Conservation (phyloP, 2,329 filamentous ascomycete genomes). For the Pezizomycotina sp. region DNA sequence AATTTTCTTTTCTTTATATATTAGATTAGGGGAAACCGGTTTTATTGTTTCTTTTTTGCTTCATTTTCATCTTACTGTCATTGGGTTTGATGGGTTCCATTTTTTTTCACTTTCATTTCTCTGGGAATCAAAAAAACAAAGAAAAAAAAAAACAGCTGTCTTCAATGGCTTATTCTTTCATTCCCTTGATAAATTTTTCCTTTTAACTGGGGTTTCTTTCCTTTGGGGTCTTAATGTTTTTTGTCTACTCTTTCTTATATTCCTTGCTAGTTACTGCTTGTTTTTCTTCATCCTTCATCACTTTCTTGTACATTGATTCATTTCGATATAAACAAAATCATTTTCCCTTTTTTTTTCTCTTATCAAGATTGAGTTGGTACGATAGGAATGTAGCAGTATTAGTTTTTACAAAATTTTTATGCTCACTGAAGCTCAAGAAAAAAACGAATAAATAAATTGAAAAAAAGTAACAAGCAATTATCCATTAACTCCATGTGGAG, state of each 20-base stretch:
- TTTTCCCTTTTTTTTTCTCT: not conserved
- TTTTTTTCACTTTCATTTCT: not conserved
- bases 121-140: not conserved
- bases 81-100: slow-evolving; percentile 5
- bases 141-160: too few species aligned
- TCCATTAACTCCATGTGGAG: too few species aligned
- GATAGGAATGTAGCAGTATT: too few species aligned
- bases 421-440: too few species aligned
- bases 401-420: too few species aligned
- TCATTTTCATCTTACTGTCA: slow-evolving; percentile 9
- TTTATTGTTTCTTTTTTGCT: slow-evolving; percentile 1
- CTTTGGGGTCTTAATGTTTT: slow-evolving; percentile 16
- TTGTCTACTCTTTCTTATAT: slow-evolving; percentile 4
- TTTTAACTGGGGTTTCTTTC: slow-evolving; percentile 9
- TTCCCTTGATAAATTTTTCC: not conserved
- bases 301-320: slow-evolving; percentile 20
- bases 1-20: not conserved
- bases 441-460: too few species aligned
- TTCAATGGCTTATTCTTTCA: slow-evolving; percentile 1
- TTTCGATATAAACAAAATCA: slow-evolving; percentile 12
- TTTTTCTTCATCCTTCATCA: slow-evolving; percentile 9
- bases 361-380: too few species aligned
- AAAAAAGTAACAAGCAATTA: too few species aligned
- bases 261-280: slow-evolving; percentile 1
- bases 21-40: not conserved